These are phyloP conservation scores for Hymenoscyphus albidus DNA, from an alignment of 2,329 filamentous ascomycete species.

Conservation along the genomic window DNA sequence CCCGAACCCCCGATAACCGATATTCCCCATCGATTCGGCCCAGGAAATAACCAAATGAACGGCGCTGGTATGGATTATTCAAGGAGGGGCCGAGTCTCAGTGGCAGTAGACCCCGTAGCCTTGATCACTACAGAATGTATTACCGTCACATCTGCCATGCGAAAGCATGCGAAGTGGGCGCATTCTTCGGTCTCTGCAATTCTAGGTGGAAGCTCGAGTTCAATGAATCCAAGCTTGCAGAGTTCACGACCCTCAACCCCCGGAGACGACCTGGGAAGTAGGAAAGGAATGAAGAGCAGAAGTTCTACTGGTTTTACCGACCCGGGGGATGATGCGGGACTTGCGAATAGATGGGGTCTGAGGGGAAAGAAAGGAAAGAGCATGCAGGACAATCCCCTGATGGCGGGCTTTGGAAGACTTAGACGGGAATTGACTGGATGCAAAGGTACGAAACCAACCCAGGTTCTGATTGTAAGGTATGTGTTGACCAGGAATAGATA, in stretches of 20 bases:
- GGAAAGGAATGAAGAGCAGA: constrained; percentile 26
- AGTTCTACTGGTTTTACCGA: constrained; percentile 36
- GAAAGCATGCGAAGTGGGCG: constrained; percentile 93
- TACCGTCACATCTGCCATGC: constrained; percentile 95
- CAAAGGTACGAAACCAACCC: constrained; percentile 54
- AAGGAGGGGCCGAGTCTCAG: constrained; percentile 51
- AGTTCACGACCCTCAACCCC: constrained; percentile 46
- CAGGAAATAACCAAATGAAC: constrained; percentile 16
- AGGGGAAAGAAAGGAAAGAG: constrained; percentile 94
- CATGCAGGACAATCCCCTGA: constrained; percentile 95
- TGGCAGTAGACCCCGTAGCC: constrained; percentile 86
- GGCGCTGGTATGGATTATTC: constrained; percentile 21
- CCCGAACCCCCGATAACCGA: constrained; percentile 10
- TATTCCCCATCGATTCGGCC: constrained; percentile 11
- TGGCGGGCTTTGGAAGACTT: constrained; percentile 88
- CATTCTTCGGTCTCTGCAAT: constrained; percentile 97
- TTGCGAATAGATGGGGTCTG: constrained; percentile 86
- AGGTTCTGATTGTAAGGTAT: neutral
- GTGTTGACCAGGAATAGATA: constrained; percentile 53
- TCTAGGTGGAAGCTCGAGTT: constrained; percentile 65
- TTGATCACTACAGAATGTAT: constrained; percentile 98
- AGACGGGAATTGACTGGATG: constrained; percentile 82
- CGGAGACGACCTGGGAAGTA: constrained; percentile 26
- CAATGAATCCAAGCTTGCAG: constrained; percentile 34
- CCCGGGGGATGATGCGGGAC: constrained; percentile 48